phyloP scores from a whole-genome alignment of 768 basidiomycete species.

The Mycena capillaripes region DNA sequence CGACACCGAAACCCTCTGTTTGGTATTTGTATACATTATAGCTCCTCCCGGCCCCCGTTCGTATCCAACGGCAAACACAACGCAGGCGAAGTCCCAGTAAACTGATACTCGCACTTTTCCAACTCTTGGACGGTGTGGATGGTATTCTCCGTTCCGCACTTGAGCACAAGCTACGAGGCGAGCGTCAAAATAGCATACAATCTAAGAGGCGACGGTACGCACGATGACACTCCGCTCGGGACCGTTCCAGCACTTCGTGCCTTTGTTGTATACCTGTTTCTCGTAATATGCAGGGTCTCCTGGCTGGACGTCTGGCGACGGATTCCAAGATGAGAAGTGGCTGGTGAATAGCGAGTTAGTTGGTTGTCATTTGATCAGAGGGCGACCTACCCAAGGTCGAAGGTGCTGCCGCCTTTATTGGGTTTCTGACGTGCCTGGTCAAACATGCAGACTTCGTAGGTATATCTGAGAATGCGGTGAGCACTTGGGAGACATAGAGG shows the following conservation, averaged over 20 bases:
- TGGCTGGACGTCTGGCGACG: conserved; percentile 63
- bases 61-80: conserved; percentile 74
- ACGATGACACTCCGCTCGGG: conserved; percentile 90
- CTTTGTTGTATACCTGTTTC: conserved; percentile 86
- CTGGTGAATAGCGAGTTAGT: conserved; percentile 53
- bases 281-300: conserved; percentile 84
- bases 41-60: conserved; percentile 58
- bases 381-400: conserved; percentile 83
- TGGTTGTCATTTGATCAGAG: background rate
- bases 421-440: conserved; percentile 90
- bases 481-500: background rate
- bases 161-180: conserved; percentile 74
- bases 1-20: background rate
- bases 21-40: conserved; percentile 43
- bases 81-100: conserved; percentile 88
- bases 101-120: conserved; percentile 96
- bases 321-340: conserved; percentile 87
- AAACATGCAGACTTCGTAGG: conserved; percentile 95
- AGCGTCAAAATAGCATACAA: background rate
- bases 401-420: conserved; percentile 78
- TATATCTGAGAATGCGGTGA: conserved; percentile 70
- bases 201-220: conserved; percentile 39
- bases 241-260: conserved; percentile 96
- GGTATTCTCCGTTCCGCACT: conserved; percentile 89
- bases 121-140: conserved; percentile 86